Evolutionary conservation across 2,329 filamentous ascomycete genomes (phyloP).

Genomic region (Colletotrichum destructivum): DNA sequence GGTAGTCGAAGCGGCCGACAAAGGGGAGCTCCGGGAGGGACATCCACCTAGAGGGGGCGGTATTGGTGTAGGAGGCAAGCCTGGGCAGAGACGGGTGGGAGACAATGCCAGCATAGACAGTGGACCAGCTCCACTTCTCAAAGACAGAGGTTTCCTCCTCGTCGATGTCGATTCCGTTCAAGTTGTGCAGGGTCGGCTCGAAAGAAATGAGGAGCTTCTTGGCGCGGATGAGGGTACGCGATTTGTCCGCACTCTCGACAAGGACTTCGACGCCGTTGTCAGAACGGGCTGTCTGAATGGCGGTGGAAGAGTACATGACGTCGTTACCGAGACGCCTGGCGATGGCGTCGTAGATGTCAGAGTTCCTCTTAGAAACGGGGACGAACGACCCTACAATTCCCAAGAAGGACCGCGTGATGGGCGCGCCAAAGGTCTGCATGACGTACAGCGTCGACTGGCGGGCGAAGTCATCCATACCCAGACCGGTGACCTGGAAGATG

Average conservation of each 20-base stretch:
- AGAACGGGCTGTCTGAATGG: constrained; percentile 50
- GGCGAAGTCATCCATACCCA: constrained; percentile 62
- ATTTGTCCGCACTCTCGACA: constrained; percentile 46
- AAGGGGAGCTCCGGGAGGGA: constrained; percentile 47
- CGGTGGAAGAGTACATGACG: constrained; percentile 54
- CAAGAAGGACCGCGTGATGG: constrained; percentile 53
- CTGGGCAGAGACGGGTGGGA: constrained; percentile 50
- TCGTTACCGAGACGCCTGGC: constrained; percentile 52
- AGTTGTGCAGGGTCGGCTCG: constrained; percentile 51
- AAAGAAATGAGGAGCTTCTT: constrained; percentile 55
- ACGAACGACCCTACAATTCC: constrained; percentile 50
- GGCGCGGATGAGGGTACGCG: constrained; percentile 46
- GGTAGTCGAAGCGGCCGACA: constrained; percentile 49
- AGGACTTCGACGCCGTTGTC: constrained; percentile 49
- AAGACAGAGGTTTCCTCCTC: constrained; percentile 50
- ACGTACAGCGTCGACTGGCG: constrained; percentile 61
- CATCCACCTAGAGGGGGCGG: constrained; percentile 47
- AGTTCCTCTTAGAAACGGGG: constrained; percentile 54
- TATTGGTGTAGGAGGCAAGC: constrained; percentile 49
- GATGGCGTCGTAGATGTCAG: constrained; percentile 58
- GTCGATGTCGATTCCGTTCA: constrained; percentile 53
- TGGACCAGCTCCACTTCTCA: constrained; percentile 50
- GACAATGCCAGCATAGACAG: constrained; percentile 52
- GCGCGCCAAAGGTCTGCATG: constrained; percentile 57
- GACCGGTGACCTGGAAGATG: constrained; percentile 57